These are phyloP conservation scores for Fraxinus platypoda DNA, from an alignment of 305 asterid genomes.

Conservation along the genomic window DNA sequence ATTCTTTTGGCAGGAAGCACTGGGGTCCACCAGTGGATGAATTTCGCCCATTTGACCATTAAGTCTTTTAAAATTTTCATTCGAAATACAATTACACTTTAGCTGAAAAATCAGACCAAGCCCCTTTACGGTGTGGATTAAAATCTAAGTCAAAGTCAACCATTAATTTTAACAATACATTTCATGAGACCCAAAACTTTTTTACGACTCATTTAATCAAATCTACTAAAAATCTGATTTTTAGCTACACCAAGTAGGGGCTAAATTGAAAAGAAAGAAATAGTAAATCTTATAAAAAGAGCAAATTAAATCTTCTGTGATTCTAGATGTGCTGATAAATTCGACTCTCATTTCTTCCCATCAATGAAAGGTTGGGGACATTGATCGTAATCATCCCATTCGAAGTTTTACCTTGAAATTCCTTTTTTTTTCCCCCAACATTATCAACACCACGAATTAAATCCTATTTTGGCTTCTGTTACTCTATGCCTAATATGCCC, in stretches of 20 bases:
- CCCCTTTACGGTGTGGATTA: not conserved
- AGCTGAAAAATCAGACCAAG: not conserved
- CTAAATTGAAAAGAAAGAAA: not conserved
- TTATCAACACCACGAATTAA: not conserved
- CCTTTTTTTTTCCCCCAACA: not conserved
- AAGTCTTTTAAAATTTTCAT: not conserved
- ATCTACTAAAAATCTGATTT: not conserved
- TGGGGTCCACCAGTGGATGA: not conserved
- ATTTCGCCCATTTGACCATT: not conserved
- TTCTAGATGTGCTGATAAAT: not conserved
- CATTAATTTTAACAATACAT: too few species aligned
- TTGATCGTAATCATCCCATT: not conserved
- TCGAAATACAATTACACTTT: not conserved
- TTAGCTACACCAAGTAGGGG: not conserved
- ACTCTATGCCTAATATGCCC: constrained; percentile 9
- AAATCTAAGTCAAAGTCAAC: not conserved
- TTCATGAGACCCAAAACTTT: not conserved
- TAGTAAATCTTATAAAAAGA: not conserved
- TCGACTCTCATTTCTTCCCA: not conserved
- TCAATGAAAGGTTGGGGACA: not conserved
- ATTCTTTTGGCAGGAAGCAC: not conserved
- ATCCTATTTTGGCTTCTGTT: constrained; percentile 8
- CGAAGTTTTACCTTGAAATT: not conserved
- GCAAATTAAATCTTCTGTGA: not conserved
- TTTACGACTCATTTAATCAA: not conserved